Evolutionary conservation across 352 stramenopile species (phyloP), one percentile per base, ranked within the genome.

Genomic region (Pythium brassicae): DNA sequence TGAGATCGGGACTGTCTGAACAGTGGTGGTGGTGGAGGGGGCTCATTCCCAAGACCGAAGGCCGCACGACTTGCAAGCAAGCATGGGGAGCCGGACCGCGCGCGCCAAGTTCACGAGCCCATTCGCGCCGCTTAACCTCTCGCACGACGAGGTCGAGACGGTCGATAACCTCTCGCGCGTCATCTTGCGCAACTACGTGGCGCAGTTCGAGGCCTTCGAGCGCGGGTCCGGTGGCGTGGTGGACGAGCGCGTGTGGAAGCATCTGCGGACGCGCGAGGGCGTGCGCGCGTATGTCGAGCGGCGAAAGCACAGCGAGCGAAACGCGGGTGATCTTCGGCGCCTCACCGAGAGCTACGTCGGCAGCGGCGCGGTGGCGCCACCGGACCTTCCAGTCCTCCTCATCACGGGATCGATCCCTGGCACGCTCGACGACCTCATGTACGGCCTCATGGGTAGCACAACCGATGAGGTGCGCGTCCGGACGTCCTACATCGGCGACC

Each of bases 351-450:
- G 32, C 32, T 61, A 40, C 46, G 9, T 23, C 4, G 32, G 46
- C 47, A 55, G 46, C 11, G 55, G 45, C 4, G 25, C 25, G 0
- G 34, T 49, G 23, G 14, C 26, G 29, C 42, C 40, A 4, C 25
- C 57, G 1, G 50, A 63, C n/a, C n/a, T 63, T 17, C 50, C 57
- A 2, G 50, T 58, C 3, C 32, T 63, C 19, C 42, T 58, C n/a
- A 25, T 50, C 25, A 22, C 55, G 0, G 59, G 59, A 7, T 48
- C 45, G 6, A 27, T 62, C n/a, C 17, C 11, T 0, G 59, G 59
- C 19, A 47, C 34, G 14, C 29, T 66, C 15, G 55, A 66, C 39
- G 60, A 66, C 39, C 5, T 62, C 37, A 59, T 64, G 46, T 66
- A 59, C 35, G 55, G 55, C 23, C 3, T 59, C 14, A 22, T 66